Percentiles rank a stretch among this genome's conserved stretches.
These are phyloP conservation scores for Trifolium repens DNA, from an alignment of 306 rosid genomes.

Conservation along the genomic window DNA sequence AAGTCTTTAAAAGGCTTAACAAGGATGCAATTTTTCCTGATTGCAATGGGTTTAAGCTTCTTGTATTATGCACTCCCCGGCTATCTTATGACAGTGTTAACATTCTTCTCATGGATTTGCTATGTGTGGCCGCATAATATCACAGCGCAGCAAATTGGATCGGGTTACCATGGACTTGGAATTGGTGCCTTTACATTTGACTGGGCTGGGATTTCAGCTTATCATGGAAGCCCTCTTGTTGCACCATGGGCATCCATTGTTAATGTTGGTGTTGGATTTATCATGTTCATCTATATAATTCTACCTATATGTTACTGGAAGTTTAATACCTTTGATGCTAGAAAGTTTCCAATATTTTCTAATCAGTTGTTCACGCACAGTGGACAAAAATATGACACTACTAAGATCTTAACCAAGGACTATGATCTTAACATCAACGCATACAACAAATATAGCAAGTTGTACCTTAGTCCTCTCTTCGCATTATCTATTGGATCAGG, in stretches of 20 bases:
- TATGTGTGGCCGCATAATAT: slow-evolving; percentile 90
- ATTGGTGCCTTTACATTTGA: slow-evolving; percentile 91
- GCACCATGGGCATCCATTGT: slow-evolving; percentile 92
- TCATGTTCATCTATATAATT: slow-evolving; percentile 87
- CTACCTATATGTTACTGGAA: slow-evolving; percentile 95
- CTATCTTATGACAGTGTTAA: slow-evolving; percentile 70
- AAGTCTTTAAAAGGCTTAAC: slow-evolving; percentile 62
- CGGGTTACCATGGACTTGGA: slow-evolving; percentile 88
- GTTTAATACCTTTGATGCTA: slow-evolving; percentile 84
- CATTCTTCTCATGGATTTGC: slow-evolving; percentile 98
- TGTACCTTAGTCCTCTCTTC: slow-evolving; percentile 97
- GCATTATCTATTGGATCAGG: slow-evolving; percentile 98
- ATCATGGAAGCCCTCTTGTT: slow-evolving; percentile 96
- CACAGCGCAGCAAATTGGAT: slow-evolving; percentile 96
- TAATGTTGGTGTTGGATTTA: slow-evolving; percentile 86
- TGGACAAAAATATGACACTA: slow-evolving; percentile 85
- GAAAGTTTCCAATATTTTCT: slow-evolving; percentile 90
- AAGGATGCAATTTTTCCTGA: slow-evolving; percentile 79
- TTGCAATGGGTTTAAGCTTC: slow-evolving; percentile 78
- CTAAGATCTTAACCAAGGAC: slow-evolving; percentile 71
- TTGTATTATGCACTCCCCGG: slow-evolving; percentile 89
- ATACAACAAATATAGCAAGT: slow-evolving; percentile 81
- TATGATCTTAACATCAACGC: slow-evolving; percentile 75
- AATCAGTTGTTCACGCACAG: slow-evolving; percentile 67
- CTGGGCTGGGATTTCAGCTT: slow-evolving; percentile 98